Percentiles rank a stretch among this genome's conserved stretches.
These are phyloP conservation scores for Salmacisia buchloeana DNA, from an alignment of 1,284 basidiomycete genomes.

Conservation along the genomic window DNA sequence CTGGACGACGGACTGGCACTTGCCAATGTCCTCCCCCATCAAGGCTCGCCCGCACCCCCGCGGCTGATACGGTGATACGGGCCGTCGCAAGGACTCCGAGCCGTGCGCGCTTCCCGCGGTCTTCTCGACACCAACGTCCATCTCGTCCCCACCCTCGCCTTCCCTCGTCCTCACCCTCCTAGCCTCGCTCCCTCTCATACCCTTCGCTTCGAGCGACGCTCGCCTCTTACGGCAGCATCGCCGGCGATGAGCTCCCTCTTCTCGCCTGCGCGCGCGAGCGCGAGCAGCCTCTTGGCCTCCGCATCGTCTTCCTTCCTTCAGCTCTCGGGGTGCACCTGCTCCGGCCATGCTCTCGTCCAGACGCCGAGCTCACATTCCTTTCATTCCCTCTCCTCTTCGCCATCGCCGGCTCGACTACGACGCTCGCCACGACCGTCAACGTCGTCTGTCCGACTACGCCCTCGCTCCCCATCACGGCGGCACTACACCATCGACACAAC, in stretches of 20 bases:
- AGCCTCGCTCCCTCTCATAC: not conserved
- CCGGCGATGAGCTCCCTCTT: not conserved
- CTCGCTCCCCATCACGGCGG: not conserved
- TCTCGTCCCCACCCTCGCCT: no score
- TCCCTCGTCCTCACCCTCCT: not conserved
- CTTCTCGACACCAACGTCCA: no score
- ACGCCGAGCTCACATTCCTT: not conserved
- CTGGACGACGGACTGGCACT: no score
- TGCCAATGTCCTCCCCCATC: no score
- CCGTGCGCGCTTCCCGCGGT: no score
- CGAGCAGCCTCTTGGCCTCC: not conserved
- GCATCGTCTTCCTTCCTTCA: not conserved
- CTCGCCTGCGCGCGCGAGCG: constrained; percentile 4
- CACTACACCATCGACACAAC: constrained; percentile 11
- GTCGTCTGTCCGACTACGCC: not conserved
- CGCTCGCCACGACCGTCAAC: constrained; percentile 1
- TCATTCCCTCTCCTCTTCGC: not conserved
- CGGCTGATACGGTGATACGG: no score
- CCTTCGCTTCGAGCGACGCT: not conserved
- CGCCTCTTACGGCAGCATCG: no score
- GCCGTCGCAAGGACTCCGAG: no score
- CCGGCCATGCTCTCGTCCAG: not conserved
- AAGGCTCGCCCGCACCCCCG: no score
- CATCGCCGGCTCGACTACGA: not conserved
- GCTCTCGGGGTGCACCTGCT: not conserved